Evolutionary conservation across 768 basidiomycete species (phyloP).

Genomic region (Suillus lakei): DNA sequence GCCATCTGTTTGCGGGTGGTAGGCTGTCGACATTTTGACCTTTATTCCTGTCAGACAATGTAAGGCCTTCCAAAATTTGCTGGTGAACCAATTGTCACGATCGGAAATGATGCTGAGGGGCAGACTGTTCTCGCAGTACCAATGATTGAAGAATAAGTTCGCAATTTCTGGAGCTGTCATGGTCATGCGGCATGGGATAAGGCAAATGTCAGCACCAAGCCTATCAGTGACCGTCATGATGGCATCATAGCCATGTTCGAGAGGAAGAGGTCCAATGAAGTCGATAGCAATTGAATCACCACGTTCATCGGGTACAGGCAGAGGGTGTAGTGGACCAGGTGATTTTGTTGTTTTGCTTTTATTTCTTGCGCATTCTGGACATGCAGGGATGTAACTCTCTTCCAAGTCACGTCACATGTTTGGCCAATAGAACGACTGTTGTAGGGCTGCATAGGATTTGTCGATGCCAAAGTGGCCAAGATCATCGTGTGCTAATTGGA

Average conservation of each 20-base stretch:
- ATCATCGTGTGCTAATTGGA: constrained; percentile 17
- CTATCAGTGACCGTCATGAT: constrained; percentile 26
- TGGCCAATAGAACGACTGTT: constrained; percentile 32
- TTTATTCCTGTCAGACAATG: constrained; percentile 33
- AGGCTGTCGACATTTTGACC: constrained; percentile 42
- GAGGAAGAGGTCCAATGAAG: constrained; percentile 36
- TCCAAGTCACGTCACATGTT: constrained; percentile 26
- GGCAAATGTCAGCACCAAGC: not conserved
- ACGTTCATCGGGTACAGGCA: constrained; percentile 24
- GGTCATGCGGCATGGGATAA: constrained; percentile 13
- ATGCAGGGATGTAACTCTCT: constrained; percentile 24
- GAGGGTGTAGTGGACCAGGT: constrained; percentile 21
- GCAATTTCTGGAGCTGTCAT: constrained; percentile 23
- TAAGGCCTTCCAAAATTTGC: constrained; percentile 43
- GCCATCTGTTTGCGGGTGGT: too few relatives aligned
- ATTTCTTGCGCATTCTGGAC: constrained; percentile 28
- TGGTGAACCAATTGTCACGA: constrained; percentile 46
- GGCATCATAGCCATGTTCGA: constrained; percentile 24
- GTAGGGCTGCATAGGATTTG: constrained; percentile 14
- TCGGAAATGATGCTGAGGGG: constrained; percentile 44
- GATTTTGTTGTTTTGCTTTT: constrained; percentile 21
- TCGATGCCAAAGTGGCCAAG: constrained; percentile 20
- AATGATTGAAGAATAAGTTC: too few relatives aligned
- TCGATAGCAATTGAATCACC: constrained; percentile 30
- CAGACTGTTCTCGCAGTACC: constrained; percentile 40